These are phyloP conservation scores for Pontederia paniculata DNA, from an alignment of 176 grass and related monocot species.

Conservation along the genomic window DNA sequence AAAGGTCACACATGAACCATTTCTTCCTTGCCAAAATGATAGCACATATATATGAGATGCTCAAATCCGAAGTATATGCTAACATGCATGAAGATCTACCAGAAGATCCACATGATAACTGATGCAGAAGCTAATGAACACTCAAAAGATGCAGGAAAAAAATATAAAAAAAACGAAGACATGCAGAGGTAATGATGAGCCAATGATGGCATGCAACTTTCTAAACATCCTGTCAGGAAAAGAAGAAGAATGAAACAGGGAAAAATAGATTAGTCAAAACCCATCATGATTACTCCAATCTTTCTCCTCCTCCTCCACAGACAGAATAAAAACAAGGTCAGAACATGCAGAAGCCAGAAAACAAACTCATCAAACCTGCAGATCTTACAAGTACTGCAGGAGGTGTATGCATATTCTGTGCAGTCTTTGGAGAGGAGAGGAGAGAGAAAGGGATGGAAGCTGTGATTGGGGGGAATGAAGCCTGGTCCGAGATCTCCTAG, in stretches of 20 bases:
- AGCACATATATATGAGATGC: too few species aligned
- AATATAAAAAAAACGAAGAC: too few species aligned
- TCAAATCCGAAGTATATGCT: too few species aligned
- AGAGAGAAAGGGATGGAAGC: slow-evolving; percentile 33
- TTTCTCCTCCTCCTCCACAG: slow-evolving; percentile 14
- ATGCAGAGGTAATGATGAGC: neutral
- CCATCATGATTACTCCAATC: slow-evolving; percentile 73
- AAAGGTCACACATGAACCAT: too few species aligned
- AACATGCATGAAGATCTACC: too few species aligned
- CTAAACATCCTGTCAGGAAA: neutral
- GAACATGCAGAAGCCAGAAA: neutral
- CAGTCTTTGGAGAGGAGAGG: neutral
- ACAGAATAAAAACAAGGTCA: neutral
- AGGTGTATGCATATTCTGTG: too few species aligned
- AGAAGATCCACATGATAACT: too few species aligned
- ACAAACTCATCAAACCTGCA: neutral
- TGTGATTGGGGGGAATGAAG: slow-evolving; percentile 92
- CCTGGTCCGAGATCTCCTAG: slow-evolving; percentile 78
- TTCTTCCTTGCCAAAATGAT: too few species aligned
- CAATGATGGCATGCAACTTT: neutral
- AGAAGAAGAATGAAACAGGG: slow-evolving; percentile 5
- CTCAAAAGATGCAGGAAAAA: too few species aligned
- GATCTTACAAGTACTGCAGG: neutral
- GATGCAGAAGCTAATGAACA: too few species aligned
- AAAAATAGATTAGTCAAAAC: slow-evolving; percentile 26